Conservation (phyloP, 148 eudicot genomes). For the Silene latifolia region DNA sequence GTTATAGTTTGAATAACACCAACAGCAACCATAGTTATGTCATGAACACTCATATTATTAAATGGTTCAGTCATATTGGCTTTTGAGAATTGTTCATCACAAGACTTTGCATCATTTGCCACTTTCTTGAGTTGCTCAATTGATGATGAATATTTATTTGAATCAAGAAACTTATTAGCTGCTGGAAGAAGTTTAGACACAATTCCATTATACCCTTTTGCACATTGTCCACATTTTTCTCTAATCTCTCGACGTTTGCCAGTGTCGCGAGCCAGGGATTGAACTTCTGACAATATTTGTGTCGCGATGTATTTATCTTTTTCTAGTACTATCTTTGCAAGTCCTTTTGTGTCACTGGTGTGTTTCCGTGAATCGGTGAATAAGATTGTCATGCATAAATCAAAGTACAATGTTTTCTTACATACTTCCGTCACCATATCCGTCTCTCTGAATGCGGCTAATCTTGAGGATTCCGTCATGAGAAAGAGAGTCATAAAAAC, state of each 20-base stretch:
- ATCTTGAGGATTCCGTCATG: constrained; percentile 1
- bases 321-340: constrained; percentile 12
- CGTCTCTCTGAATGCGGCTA: not conserved
- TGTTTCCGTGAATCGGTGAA: not conserved
- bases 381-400: constrained; percentile 21
- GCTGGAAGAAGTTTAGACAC: constrained; percentile 8
- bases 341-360: not conserved
- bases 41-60: constrained; percentile 15
- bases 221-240: constrained; percentile 19
- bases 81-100: constrained; percentile 21
- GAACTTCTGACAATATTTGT: constrained; percentile 1
- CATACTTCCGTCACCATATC: not conserved
- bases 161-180: constrained; percentile 1
- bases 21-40: constrained; percentile 12
- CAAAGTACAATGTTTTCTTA: constrained; percentile 1
- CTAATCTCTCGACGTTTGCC: not conserved
- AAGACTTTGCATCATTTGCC: constrained; percentile 19
- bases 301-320: not conserved
- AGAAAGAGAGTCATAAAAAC: not conserved
- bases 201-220: not conserved
- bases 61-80: constrained; percentile 2
- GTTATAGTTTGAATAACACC: constrained; percentile 1
- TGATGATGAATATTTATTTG: not conserved
- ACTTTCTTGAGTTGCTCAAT: not conserved
- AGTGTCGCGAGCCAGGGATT: constrained; percentile 3